phyloP scores from a whole-genome alignment of 495 filamentous ascomycete species.

The Daldinia grandis region DNA sequence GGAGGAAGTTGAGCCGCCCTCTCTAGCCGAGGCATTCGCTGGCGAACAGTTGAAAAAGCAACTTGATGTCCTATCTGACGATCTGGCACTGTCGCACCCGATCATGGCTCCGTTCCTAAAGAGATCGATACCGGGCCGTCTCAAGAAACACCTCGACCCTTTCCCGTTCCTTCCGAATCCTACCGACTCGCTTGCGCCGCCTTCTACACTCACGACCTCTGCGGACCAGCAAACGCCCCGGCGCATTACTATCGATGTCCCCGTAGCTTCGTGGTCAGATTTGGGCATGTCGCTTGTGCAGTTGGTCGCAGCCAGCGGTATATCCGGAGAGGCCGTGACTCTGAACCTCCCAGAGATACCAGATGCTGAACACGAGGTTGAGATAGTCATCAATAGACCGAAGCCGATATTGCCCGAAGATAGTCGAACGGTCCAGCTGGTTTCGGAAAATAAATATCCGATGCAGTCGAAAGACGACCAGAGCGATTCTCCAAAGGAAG shows the following conservation, averaged over 20 bases:
- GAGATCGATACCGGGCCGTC: slow-evolving; percentile 66
- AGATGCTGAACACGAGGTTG: slow-evolving; percentile 48
- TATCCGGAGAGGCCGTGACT: slow-evolving; percentile 45
- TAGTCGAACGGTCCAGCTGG: neutral
- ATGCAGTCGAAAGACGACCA: slow-evolving; percentile 38
- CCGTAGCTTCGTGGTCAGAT: slow-evolving; percentile 52
- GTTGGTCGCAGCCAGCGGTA: slow-evolving; percentile 44
- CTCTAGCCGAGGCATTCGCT: slow-evolving; percentile 85
- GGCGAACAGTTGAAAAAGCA: slow-evolving; percentile 77
- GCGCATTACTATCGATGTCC: slow-evolving; percentile 55
- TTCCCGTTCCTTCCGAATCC: slow-evolving; percentile 77
- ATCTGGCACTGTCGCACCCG: slow-evolving; percentile 71
- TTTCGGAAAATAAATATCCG: slow-evolving; percentile 10
- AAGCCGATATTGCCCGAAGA: slow-evolving; percentile 31
- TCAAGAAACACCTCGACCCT: slow-evolving; percentile 75
- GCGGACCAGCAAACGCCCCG: slow-evolving; percentile 62
- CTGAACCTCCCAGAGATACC: slow-evolving; percentile 49
- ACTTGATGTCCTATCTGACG: slow-evolving; percentile 73
- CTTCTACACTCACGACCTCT: slow-evolving; percentile 17
- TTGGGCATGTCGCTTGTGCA: slow-evolving; percentile 52
- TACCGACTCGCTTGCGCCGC: slow-evolving; percentile 46
- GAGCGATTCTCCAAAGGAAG: slow-evolving; percentile 37
- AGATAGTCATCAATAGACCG: slow-evolving; percentile 49
- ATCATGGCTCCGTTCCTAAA: slow-evolving; percentile 69
- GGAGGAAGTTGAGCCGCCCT: slow-evolving; percentile 75